phyloP scores from a whole-genome alignment of 78 protist genomes.

The Dictyostelium firmibasis region DNA sequence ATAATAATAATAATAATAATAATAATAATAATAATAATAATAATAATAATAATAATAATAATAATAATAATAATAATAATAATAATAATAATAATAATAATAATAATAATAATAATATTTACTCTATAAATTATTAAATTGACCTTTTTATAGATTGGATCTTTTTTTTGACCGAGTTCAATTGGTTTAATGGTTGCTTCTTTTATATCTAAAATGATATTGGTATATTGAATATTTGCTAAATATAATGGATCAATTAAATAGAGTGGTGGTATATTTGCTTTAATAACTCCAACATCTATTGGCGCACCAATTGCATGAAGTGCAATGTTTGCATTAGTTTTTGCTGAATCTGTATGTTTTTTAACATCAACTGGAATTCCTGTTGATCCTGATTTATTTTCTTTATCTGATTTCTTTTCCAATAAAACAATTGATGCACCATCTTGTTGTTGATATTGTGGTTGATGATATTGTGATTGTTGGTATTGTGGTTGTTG shows the following conservation, averaged over 20 bases:
- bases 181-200: constrained; percentile 2
- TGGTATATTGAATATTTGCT: constrained; percentile 48
- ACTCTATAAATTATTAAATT: constrained; percentile 28
- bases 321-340: constrained; percentile 52
- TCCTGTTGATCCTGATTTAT: not conserved
- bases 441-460: not conserved
- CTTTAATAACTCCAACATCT: not conserved
- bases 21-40: too few species aligned
- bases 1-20: too few species aligned
- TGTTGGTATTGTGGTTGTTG: not conserved
- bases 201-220: constrained; percentile 26
- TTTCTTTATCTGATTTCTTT: not conserved
- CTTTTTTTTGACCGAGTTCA: constrained; percentile 2
- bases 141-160: constrained; percentile 3
- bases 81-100: too few species aligned
- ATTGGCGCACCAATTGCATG: constrained; percentile 29
- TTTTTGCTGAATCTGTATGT: not conserved
- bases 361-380: not conserved
- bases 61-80: not conserved
- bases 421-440: not conserved
- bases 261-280: constrained; percentile 4
- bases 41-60: not conserved
- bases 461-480: not conserved
- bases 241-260: constrained; percentile 19
- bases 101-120: not conserved